Percentiles rank a stretch among this genome's conserved stretches.
Conservation (phyloP, 2,329 filamentous ascomycete species). For the Paramyrothecium sp. region DNA sequence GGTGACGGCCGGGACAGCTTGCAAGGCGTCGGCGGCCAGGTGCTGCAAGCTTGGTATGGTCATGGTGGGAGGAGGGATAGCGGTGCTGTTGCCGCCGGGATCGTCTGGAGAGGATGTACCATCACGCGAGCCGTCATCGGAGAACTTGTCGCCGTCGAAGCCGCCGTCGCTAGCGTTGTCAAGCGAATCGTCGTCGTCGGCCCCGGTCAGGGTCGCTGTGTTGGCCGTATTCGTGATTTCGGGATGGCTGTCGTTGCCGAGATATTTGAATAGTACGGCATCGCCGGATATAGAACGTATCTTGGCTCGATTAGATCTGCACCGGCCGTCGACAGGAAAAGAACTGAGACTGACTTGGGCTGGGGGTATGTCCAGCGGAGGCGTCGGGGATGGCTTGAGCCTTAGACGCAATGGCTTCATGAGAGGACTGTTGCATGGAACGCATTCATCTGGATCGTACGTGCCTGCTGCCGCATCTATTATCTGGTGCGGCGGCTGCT, state of each 20-base stretch:
- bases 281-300: constrained; percentile 58
- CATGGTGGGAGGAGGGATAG: constrained; percentile 7
- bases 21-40: constrained; percentile 29
- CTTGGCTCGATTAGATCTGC: constrained; percentile 52
- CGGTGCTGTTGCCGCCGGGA: neutral
- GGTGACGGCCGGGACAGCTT: constrained; percentile 17
- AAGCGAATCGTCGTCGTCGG: constrained; percentile 33
- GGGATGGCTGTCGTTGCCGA: constrained; percentile 62
- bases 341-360: constrained; percentile 32
- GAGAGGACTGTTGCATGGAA: constrained; percentile 38
- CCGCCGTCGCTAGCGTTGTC: neutral
- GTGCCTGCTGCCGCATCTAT: constrained; percentile 26
- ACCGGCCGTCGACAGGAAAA: constrained; percentile 35
- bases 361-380: constrained; percentile 32
- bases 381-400: constrained; percentile 29
- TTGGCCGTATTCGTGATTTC: constrained; percentile 62
- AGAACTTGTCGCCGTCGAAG: neutral
- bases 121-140: constrained; percentile 8
- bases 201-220: constrained; percentile 48
- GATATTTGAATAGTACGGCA: constrained; percentile 63
- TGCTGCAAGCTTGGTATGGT: constrained; percentile 23
- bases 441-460: constrained; percentile 44
- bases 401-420: constrained; percentile 31
- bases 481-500: constrained; percentile 19
- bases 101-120: constrained; percentile 14